A percentile compares a stretch with the other conserved stretches of the same genome.
Conservation (phyloP, 1,284 basidiomycete species). For the Phellopilus nigrolimitatus region DNA sequence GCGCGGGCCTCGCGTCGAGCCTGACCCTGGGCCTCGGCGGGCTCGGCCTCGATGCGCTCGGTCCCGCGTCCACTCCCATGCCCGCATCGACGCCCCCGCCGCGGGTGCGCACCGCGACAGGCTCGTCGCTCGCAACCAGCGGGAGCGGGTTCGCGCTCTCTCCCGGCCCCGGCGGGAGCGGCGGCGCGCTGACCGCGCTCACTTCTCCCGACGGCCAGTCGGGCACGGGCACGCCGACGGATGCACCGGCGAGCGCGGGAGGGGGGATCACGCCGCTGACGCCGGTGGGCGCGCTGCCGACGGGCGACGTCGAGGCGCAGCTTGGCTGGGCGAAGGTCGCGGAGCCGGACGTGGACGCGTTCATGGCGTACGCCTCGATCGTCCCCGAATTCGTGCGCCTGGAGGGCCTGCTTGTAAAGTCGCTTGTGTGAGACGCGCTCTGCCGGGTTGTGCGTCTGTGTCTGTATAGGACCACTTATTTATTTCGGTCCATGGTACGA, state of each 20-base stretch:
- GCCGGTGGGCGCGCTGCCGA: slow-evolving; percentile 64
- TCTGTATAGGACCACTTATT: too few relatives aligned
- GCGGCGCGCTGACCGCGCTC: slow-evolving; percentile 47
- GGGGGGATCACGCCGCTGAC: slow-evolving; percentile 49
- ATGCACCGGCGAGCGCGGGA: slow-evolving; percentile 13
- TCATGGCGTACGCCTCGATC: slow-evolving; percentile 77
- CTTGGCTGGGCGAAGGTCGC: slow-evolving; percentile 75
- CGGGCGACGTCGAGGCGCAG: slow-evolving; percentile 65
- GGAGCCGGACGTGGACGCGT: slow-evolving; percentile 75
- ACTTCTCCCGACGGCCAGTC: slow-evolving; percentile 56
- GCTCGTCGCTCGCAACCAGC: slow-evolving; percentile 39
- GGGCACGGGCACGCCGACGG: slow-evolving; percentile 23
- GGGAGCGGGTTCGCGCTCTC: background rate
- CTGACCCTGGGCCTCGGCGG: background rate
- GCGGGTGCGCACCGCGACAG: slow-evolving; percentile 32
- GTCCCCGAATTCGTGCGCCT: slow-evolving; percentile 77
- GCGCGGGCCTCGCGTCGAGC: slow-evolving; percentile 26
- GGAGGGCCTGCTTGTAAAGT: slow-evolving; percentile 69
- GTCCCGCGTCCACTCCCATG: slow-evolving; percentile 18
- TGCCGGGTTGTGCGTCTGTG: background rate
- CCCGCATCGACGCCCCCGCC: slow-evolving; percentile 17
- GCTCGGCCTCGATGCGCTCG: slow-evolving; percentile 32
- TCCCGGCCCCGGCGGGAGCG: slow-evolving; percentile 20
- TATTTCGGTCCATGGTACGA: too few relatives aligned
- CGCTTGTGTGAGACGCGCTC: slow-evolving; percentile 38